Conservation (phyloP, 768 basidiomycete genomes). For the Thelephora aurantiotincta region DNA sequence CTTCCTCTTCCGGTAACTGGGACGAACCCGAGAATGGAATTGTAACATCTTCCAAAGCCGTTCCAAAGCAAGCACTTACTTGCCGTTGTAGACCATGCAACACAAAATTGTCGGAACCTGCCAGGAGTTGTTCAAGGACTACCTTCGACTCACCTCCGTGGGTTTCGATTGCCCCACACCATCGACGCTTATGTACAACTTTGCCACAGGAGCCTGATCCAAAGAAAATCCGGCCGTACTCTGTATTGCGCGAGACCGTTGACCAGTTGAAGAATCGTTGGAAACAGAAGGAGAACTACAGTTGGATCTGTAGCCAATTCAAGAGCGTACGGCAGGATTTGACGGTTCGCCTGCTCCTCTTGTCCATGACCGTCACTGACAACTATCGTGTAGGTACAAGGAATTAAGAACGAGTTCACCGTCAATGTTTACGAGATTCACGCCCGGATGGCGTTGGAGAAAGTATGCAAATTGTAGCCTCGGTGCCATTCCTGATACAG, state of each 20-base stretch:
- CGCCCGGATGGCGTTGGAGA: constrained; percentile 91
- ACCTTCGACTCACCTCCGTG: constrained; percentile 85
- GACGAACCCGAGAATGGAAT: constrained; percentile 67
- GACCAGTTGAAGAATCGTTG: constrained; percentile 78
- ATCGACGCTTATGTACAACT: neutral
- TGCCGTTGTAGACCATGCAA: constrained; percentile 50
- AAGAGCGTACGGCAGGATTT: constrained; percentile 96
- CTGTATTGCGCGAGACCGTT: constrained; percentile 74
- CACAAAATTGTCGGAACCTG: constrained; percentile 80
- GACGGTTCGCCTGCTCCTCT: constrained; percentile 49
- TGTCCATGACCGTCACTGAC: constrained; percentile 4
- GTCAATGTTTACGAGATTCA: constrained; percentile 97
- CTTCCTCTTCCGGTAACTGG: constrained; percentile 25
- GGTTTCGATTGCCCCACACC: constrained; percentile 11
- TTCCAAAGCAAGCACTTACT: neutral
- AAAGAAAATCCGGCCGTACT: constrained; percentile 82
- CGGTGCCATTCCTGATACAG: constrained; percentile 1
- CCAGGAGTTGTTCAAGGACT: constrained; percentile 86
- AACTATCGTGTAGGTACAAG: constrained; percentile 60
- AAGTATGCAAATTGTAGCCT: constrained; percentile 31
- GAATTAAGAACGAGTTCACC: constrained; percentile 97
- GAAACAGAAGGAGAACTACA: constrained; percentile 64
- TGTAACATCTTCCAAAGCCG: constrained; percentile 26
- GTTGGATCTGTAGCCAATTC: constrained; percentile 96
- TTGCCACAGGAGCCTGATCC: constrained; percentile 79